Evolutionary conservation across 2,329 filamentous ascomycete genomes (phyloP).

Genomic region (Cucurbitaria berberidis): DNA sequence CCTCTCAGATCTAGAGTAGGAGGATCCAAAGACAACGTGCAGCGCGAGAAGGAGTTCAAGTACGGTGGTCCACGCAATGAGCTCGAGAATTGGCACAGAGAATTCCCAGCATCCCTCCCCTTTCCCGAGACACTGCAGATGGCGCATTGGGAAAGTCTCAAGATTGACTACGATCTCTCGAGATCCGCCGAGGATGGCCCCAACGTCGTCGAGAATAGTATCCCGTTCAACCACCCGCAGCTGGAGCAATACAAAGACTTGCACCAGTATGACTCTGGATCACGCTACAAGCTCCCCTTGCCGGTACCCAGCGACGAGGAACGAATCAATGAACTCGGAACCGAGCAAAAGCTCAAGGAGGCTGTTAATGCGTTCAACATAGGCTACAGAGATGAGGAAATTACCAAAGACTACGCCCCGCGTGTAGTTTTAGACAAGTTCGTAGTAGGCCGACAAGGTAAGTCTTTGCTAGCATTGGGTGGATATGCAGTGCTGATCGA

Average conservation of each 20-base stretch:
- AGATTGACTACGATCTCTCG: constrained; percentile 33
- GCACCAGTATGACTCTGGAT: constrained; percentile 35
- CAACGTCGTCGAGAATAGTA: constrained; percentile 16
- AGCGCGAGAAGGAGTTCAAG: constrained; percentile 18
- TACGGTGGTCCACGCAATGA: constrained; percentile 37
- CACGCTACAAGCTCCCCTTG: constrained; percentile 39
- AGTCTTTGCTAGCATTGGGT: background rate
- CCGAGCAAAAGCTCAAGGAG: background rate
- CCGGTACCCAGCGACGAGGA: constrained; percentile 4
- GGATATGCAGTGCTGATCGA: background rate
- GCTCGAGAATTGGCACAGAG: constrained; percentile 28
- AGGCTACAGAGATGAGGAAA: background rate
- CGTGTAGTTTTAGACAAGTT: constrained; percentile 28
- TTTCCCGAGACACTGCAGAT: constrained; percentile 39
- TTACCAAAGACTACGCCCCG: constrained; percentile 21
- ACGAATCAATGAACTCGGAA: constrained; percentile 10
- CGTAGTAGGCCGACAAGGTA: constrained; percentile 6
- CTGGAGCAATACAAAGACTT: constrained; percentile 16
- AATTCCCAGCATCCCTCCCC: constrained; percentile 26
- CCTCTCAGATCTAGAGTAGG: background rate
- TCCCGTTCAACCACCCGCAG: constrained; percentile 21
- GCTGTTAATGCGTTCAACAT: constrained; percentile 19
- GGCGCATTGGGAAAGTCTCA: constrained; percentile 39
- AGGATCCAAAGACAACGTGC: background rate
- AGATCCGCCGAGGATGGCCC: constrained; percentile 16